phyloP scores from a whole-genome alignment of 192 early-diverging fungal genomes.

The Spizellomyces sp. region DNA sequence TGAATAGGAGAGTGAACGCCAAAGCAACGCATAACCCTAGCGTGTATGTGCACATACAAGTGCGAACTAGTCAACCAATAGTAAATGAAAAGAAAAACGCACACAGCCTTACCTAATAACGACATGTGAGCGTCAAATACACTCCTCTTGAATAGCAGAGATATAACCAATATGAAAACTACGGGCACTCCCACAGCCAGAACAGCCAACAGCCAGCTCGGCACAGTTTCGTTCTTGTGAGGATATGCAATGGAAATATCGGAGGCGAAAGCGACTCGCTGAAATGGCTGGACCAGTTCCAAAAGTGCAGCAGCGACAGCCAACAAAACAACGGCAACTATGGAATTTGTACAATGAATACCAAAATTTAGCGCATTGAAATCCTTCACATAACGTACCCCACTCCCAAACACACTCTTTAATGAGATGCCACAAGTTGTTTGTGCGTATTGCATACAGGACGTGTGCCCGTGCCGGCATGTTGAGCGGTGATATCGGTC shows the following conservation, averaged over 20 bases:
- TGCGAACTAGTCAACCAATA: background rate
- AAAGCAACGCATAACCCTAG: conserved; percentile 18
- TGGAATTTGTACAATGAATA: background rate
- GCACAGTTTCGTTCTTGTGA: conserved; percentile 24
- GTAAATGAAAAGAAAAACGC: background rate
- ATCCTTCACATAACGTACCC: conserved; percentile 7
- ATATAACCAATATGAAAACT: conserved; percentile 12
- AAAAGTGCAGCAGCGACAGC: conserved; percentile 15
- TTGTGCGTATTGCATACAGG: conserved; percentile 17
- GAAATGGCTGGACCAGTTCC: conserved; percentile 27
- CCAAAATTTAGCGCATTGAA: background rate
- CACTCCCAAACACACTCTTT: conserved; percentile 25
- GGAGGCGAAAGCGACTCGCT: conserved; percentile 29
- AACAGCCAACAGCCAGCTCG: conserved; percentile 26
- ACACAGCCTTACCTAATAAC: background rate
- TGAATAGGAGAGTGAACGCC: conserved; percentile 27
- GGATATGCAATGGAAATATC: conserved; percentile 28
- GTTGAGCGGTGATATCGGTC: too few relatives aligned
- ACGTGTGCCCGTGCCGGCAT: conserved; percentile 9
- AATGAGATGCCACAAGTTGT: conserved; percentile 13
- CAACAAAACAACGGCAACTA: conserved; percentile 12
- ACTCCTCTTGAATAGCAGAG: conserved; percentile 23
- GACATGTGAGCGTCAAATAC: conserved; percentile 22
- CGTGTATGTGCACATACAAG: background rate
- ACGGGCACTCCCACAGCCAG: conserved; percentile 20